Conservation (phyloP, 768 basidiomycete species). For the Suillus lakei region DNA sequence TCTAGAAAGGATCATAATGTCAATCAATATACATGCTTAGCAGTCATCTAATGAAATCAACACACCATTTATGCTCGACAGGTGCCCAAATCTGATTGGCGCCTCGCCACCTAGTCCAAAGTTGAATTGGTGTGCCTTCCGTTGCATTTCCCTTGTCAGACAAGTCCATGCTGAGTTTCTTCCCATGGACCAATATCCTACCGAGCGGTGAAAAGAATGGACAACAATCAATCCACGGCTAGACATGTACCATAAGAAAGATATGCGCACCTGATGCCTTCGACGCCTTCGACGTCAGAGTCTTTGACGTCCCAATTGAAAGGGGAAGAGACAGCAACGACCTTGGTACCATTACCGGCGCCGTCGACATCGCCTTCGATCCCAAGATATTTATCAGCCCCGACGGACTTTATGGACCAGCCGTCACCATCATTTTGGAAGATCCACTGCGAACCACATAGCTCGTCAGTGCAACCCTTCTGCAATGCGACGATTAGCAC, state of each 20-base stretch:
- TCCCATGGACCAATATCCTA: slow-evolving; percentile 53
- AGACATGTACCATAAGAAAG: neutral
- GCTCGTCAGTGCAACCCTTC: neutral
- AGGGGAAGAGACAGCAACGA: slow-evolving; percentile 42
- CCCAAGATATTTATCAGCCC: slow-evolving; percentile 46
- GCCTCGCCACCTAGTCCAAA: slow-evolving; percentile 56
- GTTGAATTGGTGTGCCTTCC: slow-evolving; percentile 48
- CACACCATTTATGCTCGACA: slow-evolving; percentile 8
- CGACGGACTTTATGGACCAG: slow-evolving; percentile 49
- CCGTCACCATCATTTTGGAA: slow-evolving; percentile 40
- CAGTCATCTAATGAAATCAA: neutral
- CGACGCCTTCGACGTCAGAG: slow-evolving; percentile 42
- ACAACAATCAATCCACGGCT: neutral
- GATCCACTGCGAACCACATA: slow-evolving; percentile 47
- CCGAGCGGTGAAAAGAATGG: too few species aligned
- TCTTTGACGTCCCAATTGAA: slow-evolving; percentile 56
- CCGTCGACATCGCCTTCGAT: slow-evolving; percentile 28
- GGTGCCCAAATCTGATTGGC: slow-evolving; percentile 60
- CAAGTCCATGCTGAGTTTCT: slow-evolving; percentile 51
- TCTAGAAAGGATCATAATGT: neutral
- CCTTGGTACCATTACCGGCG: slow-evolving; percentile 41
- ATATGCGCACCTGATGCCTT: slow-evolving; percentile 47
- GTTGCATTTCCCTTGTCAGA: slow-evolving; percentile 47
- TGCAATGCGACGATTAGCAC: slow-evolving; percentile 1
- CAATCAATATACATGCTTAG: neutral